Evolutionary conservation across 805 yeast species (phyloP), one percentile per base, ranked within the genome.

Genomic region (Dipodascus geniculatus): DNA sequence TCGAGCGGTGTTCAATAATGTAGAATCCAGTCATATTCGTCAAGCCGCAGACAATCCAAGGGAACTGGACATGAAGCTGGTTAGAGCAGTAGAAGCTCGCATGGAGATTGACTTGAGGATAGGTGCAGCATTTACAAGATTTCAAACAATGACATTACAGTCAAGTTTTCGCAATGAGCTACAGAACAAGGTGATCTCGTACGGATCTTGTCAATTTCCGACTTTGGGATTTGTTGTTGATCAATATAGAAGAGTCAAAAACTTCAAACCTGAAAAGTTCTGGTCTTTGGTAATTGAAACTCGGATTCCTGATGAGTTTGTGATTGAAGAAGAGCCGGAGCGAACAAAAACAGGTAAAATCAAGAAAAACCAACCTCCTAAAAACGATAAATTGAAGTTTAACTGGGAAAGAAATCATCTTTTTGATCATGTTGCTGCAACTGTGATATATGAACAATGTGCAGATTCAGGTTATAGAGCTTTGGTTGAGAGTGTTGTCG

Each of bases 171-270:
- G 57, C 50, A 24, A 55, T 44, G 22, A 48, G 52, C 35, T 42
- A 31, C 17, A 38, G 8, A 22, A 71, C 70, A 59, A 57, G 58
- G 70, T 73, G 3, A 74, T 85, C 0, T 88, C 96, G 1, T 93
- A 90, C 66, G 99, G 99, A 1, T 70, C 85, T 1, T 93, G 99
- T 65, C 99, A 93, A 65, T 93, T 93, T 62, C 99, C 99, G 1
- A 91, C 99, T 0, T 72, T 93, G 51, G 98, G 99, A 2, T 93
- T 93, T 68, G 90, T 93, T 0, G 98, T 93, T 9, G 99, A 93
- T 63, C 73, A 99, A 55, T 89, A 82, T 65, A 80, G 82, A 54
- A 74, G 96, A 54, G 85, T 85, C 33, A 77, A 80, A 61, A 72
- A 73, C 57, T 93, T 91, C 67, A 70, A 74, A 3, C 77, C 87